phyloP scores from a whole-genome alignment of 2,329 filamentous ascomycete species.

The Lasiodiplodia sp. region DNA sequence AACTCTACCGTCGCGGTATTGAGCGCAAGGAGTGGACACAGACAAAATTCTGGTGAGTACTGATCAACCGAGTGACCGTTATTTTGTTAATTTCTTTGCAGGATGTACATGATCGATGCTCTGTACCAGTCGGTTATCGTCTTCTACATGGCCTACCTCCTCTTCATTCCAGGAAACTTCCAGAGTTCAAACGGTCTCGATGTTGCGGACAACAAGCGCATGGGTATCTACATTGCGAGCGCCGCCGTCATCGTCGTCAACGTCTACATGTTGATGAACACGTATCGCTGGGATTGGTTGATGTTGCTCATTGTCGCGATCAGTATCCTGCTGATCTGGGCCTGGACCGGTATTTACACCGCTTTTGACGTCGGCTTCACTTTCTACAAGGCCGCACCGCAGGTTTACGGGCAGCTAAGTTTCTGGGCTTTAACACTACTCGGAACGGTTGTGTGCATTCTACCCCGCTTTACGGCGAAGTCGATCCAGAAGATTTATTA shows the following conservation, averaged over 20 bases:
- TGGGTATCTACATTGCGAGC: slow-evolving; percentile 87
- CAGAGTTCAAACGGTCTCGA: slow-evolving; percentile 76
- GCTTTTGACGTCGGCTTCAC: slow-evolving; percentile 63
- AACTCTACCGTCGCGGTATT: slow-evolving; percentile 94
- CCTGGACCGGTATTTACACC: slow-evolving; percentile 93
- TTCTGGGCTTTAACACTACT: slow-evolving; percentile 89
- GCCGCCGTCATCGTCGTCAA: slow-evolving; percentile 90
- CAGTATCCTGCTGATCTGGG: slow-evolving; percentile 87
- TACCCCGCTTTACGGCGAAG: slow-evolving; percentile 89
- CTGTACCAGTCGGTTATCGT: slow-evolving; percentile 92
- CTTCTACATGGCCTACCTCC: slow-evolving; percentile 90
- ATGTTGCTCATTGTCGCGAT: slow-evolving; percentile 82
- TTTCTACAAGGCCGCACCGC: slow-evolving; percentile 78
- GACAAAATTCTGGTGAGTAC: slow-evolving; percentile 87
- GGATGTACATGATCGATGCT: slow-evolving; percentile 90
- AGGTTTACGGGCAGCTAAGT: slow-evolving; percentile 80
- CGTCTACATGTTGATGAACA: slow-evolving; percentile 92
- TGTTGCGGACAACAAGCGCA: slow-evolving; percentile 79
- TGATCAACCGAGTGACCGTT: background rate
- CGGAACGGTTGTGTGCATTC: slow-evolving; percentile 80
- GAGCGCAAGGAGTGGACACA: slow-evolving; percentile 97
- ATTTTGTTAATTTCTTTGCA: slow-evolving; percentile 37
- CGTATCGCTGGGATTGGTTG: slow-evolving; percentile 98
- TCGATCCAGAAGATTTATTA: slow-evolving; percentile 91
- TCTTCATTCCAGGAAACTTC: slow-evolving; percentile 74